Percentiles rank a stretch among this genome's conserved stretches.
These are phyloP conservation scores for Ceraceosorus bombacis DNA, from an alignment of 1,284 basidiomycete genomes.

Conservation along the genomic window DNA sequence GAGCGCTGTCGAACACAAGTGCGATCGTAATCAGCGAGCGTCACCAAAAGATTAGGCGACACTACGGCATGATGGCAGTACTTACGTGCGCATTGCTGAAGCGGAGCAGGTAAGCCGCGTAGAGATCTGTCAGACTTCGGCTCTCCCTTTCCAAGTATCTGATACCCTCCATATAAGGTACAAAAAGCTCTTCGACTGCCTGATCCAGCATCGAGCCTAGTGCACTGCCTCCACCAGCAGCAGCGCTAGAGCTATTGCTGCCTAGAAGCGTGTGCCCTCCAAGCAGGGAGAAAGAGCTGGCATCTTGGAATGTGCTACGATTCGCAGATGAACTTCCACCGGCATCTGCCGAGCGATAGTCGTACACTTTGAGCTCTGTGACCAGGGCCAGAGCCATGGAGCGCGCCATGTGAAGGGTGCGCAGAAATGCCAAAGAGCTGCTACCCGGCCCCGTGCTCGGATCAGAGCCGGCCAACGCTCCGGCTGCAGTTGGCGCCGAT, in stretches of 20 bases:
- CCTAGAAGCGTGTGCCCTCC: neutral
- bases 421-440: conserved; percentile 67
- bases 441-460: conserved; percentile 2
- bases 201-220: conserved; percentile 72
- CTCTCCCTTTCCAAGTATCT: conserved; percentile 88
- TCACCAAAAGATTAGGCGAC: conserved; percentile 46
- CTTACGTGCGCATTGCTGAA: conserved; percentile 74
- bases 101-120: conserved; percentile 63
- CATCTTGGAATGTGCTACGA: too few relatives aligned
- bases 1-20: neutral
- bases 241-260: neutral
- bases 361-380: conserved; percentile 86
- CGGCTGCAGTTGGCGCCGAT: neutral
- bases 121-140: conserved; percentile 75
- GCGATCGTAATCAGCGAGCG: conserved; percentile 69
- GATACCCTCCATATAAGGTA: conserved; percentile 78
- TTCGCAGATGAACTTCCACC: too few relatives aligned
- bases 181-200: conserved; percentile 90
- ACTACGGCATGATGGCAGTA: conserved; percentile 37
- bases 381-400: conserved; percentile 69
- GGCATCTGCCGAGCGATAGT: conserved; percentile 55
- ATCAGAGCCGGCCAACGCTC: neutral
- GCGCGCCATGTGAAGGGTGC: conserved; percentile 81
- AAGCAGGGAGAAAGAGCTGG: conserved; percentile 7
- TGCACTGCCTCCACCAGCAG: conserved; percentile 5